Percentiles rank a stretch among this genome's conserved stretches.
phyloP scores from a whole-genome alignment of 2,329 filamentous ascomycete genomes.

The Xylaria sp. region DNA sequence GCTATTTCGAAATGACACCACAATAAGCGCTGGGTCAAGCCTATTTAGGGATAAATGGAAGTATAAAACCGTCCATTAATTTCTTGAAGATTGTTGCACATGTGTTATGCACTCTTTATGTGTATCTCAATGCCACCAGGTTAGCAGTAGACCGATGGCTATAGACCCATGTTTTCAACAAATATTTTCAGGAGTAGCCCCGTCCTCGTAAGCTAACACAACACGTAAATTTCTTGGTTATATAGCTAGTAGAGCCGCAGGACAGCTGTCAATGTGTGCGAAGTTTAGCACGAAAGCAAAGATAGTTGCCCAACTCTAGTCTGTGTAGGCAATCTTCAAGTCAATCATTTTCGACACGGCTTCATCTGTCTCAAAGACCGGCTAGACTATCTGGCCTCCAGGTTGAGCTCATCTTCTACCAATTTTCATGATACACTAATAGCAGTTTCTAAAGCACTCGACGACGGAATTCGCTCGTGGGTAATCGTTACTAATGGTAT shows the following conservation, averaged over 20 bases:
- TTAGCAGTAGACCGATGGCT: neutral
- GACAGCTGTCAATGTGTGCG: neutral
- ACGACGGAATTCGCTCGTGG: too few relatives aligned
- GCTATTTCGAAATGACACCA: slow-evolving; percentile 23
- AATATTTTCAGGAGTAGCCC: neutral
- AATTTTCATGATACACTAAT: neutral
- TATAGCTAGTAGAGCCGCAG: neutral
- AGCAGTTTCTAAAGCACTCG: slow-evolving; percentile 2
- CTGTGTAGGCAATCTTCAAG: neutral
- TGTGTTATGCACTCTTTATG: slow-evolving; percentile 2
- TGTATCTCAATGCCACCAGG: neutral
- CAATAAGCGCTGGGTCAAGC: slow-evolving; percentile 13
- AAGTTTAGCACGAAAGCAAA: neutral
- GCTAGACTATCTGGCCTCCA: neutral
- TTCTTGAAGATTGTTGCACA: neutral
- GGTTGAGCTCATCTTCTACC: neutral
- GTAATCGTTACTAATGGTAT: neutral
- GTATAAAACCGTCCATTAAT: slow-evolving; percentile 7
- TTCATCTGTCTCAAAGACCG: neutral
- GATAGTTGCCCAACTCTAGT: neutral
- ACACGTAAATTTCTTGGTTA: neutral
- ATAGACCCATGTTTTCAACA: too few relatives aligned
- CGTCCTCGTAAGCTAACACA: neutral
- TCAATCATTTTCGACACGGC: neutral
- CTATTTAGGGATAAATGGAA: slow-evolving; percentile 26